Base-by-base conservation (phyloP, 331 rosid species). In the Malus hybrid region DNA sequence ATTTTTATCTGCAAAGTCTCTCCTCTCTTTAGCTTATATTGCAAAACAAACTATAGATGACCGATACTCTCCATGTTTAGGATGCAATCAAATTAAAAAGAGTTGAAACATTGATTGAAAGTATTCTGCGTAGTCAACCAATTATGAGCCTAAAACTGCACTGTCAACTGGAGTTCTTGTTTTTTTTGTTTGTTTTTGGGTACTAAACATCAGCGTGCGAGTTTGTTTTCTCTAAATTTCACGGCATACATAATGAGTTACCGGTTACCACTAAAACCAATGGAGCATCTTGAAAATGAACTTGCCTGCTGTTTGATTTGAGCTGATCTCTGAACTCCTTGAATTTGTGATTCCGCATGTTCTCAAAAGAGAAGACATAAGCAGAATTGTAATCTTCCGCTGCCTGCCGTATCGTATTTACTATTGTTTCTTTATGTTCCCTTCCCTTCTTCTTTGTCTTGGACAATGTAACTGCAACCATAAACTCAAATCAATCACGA, bases 381-480 rank as follows among this genome's bases (percentile, higher is more conserved):
- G 87, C 77, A 0, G 91, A 88, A 60, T 29, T 84, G 86, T 87
- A 92, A 24, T 83, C 86, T 39, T 95, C 99, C 12, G 81, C 88
- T 3, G 99, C 93, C 12, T 90, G 87, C 63, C 86, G 87, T 18
- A 95, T 90, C 0, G 85, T 57, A 57, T 75, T 83, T 42, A 95
- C 88, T 18, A 95, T 81, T 6, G 80, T 83, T 84, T 90, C 97
- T 75, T 95, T 95, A 32, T 89, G 97, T 33, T 75, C 93, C 79
- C 91, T 88, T 31, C 99, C 99, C 71, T 90, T 95, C 80, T 86
- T 95, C 87, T 89, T 92, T 10, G 99, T 92, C 86, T 95, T 95
- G 22, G 98, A 92, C 3, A 95, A 84, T 9, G 99, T 95, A 77
- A 95, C 99, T 95, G 86, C 85, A 75, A 33, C 54, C 63, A 65